Base-by-base conservation (phyloP, 208 protist species). In the Spironucleus salmonicida region DNA sequence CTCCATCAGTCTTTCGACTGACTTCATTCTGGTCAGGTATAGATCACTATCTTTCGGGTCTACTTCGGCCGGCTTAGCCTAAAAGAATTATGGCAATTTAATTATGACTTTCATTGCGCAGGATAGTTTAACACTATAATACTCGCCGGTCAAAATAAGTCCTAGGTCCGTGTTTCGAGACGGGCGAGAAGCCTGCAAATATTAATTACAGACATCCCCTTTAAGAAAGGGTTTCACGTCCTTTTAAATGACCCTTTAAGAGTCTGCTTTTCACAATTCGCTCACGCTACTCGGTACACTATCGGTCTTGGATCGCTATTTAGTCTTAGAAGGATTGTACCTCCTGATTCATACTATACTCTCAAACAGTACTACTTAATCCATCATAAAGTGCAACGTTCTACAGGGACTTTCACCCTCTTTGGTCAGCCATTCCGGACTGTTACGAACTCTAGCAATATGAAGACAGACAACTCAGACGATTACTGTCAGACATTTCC, bases 151-250 rank as follows among this genome's bases (percentile, higher is more conserved):
- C 61, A 80, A 80, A 86, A 82, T 82, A 78, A 88, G 85, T 88
- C 86, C 86, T 88, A 88, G 85, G 82, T 88, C 86, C 86, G 86
- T 88, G 85, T 88, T 88, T 88, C 86, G 85, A 88, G 85, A 88
- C 85, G 85, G 85, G 85, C 76, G 57, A 49, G 71, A 68, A 1
- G 30, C 30, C n/a, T 13, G 42, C 39, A 38, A 9, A 78, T 23
- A 35, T 15, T 32, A n/a, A n/a, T n/a, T n/a, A 84, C 78, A 42
- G 77, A 67, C 58, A 79, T 84, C 66, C 66, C 69, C 49, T 64
- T 62, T 62, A n/a, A n/a, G n/a, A n/a, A 87, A 84, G 80, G 75
- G 62, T 83, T 87, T 87, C 84, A 87, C 42, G 82, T 79, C 42
- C 83, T 84, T 82, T 87, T 87, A 62, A 87, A 78, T 81, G 81